Percentiles rank a stretch among this genome's conserved stretches.
phyloP scores from a whole-genome alignment of 2,329 filamentous ascomycete species.

The Pyrenochaeta sp. region DNA sequence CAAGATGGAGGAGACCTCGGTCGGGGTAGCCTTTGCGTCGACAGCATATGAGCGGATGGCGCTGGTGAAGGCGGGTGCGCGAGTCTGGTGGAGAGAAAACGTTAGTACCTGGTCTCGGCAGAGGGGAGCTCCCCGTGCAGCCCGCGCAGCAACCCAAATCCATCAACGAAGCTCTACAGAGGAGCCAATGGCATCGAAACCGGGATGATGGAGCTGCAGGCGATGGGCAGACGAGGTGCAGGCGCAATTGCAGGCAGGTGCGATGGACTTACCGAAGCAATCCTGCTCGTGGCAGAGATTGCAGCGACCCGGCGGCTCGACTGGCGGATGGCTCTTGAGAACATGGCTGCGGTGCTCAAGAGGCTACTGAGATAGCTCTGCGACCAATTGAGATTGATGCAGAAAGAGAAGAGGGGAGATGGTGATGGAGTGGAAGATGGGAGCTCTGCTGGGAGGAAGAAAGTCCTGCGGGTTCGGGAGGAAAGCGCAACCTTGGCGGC shows the following conservation, averaged over 20 bases:
- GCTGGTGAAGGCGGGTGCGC: conserved; percentile 82
- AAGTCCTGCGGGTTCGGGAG: conserved; percentile 40
- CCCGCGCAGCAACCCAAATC: conserved; percentile 51
- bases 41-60: conserved; percentile 84
- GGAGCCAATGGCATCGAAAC: conserved; percentile 44
- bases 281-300: conserved; percentile 89
- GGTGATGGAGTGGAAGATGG: conserved; percentile 47
- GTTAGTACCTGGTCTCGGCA: conserved; percentile 54
- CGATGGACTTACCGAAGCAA: conserved; percentile 86
- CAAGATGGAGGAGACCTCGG: conserved; percentile 98
- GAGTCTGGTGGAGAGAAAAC: conserved; percentile 70
- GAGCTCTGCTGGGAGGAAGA: conserved; percentile 40
- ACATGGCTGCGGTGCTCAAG: conserved; percentile 72
- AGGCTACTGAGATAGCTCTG: conserved; percentile 51
- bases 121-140: conserved; percentile 40
- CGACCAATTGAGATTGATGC: conserved; percentile 55
- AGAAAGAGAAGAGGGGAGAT: conserved; percentile 50
- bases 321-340: conserved; percentile 97
- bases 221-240: conserved; percentile 44
- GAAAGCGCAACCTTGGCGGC: conserved; percentile 34
- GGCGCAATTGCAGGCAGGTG: conserved; percentile 51
- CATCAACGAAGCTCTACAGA: conserved; percentile 47
- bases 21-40: conserved; percentile 93
- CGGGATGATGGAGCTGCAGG: conserved; percentile 42
- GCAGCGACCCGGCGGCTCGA: conserved; percentile 93